Conservation (phyloP, 257 asterid genomes). For the Lantana camara region DNA sequence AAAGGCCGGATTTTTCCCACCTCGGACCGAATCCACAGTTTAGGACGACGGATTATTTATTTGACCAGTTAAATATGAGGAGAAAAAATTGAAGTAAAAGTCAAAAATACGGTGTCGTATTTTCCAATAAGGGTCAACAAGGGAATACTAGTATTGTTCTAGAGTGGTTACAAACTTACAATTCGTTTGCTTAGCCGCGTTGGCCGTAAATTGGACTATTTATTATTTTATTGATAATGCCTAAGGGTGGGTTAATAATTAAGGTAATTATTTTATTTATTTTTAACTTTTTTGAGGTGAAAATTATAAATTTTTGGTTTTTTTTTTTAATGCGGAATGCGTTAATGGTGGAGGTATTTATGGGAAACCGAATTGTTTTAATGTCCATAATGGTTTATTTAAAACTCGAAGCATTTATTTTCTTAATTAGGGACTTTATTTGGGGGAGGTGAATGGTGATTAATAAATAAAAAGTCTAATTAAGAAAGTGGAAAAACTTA, state of each 20-base stretch:
- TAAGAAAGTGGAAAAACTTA: too few relatives aligned
- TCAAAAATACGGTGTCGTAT: slow-evolving; percentile 23
- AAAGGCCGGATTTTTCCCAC: slow-evolving; percentile 27
- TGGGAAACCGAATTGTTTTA: too few relatives aligned
- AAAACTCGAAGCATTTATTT: too few relatives aligned
- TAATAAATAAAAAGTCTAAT: too few relatives aligned
- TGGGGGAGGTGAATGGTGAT: too few relatives aligned
- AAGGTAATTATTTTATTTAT: neutral
- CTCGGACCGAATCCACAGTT: slow-evolving; percentile 43
- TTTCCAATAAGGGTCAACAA: slow-evolving; percentile 39
- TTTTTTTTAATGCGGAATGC: neutral
- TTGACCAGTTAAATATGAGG: slow-evolving; percentile 15
- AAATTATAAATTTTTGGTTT: neutral
- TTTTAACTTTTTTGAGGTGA: neutral
- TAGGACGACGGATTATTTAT: slow-evolving; percentile 24
- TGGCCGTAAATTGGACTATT: neutral
- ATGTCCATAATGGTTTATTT: too few relatives aligned
- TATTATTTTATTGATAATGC: neutral
- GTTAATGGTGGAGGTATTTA: neutral
- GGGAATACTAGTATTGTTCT: slow-evolving; percentile 15
- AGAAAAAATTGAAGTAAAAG: slow-evolving; percentile 9
- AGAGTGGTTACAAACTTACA: slow-evolving; percentile 28
- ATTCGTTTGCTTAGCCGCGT: slow-evolving; percentile 25
- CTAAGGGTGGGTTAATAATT: too few relatives aligned
- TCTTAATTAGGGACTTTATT: too few relatives aligned